Percentiles rank a stretch among this genome's conserved stretches.
phyloP scores from a whole-genome alignment of 2,329 filamentous ascomycete genomes.

The Fusarium sarcochroum region DNA sequence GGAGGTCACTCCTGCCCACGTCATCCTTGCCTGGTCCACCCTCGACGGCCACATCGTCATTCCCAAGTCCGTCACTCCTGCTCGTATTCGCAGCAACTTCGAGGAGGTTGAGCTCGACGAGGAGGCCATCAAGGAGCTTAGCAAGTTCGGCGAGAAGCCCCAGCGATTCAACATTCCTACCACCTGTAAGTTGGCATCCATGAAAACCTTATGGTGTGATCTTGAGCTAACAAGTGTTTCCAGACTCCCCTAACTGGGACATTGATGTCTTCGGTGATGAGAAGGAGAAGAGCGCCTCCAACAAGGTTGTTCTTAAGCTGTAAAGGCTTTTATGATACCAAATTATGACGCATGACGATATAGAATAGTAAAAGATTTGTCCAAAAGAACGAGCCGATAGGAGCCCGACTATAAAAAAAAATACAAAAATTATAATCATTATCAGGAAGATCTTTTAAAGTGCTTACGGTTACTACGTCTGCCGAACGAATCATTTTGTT shows the following conservation, averaged over 20 bases:
- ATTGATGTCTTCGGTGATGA: conserved; percentile 69
- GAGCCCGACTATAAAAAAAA: conserved; percentile 4
- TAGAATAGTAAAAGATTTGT: conserved; percentile 28
- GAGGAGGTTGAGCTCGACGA: conserved; percentile 73
- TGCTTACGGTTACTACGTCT: background rate
- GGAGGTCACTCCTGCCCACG: conserved; percentile 60
- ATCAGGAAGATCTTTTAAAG: background rate
- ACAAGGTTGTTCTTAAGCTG: conserved; percentile 61
- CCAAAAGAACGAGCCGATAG: background rate
- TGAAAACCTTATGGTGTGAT: background rate
- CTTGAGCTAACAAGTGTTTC: conserved; percentile 14
- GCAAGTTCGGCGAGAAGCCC: conserved; percentile 69
- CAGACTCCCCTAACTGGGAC: conserved; percentile 68
- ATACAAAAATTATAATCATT: conserved; percentile 34
- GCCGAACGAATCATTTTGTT: conserved; percentile 6
- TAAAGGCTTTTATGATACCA: conserved; percentile 41
- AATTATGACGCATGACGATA: conserved; percentile 34
- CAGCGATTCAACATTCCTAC: conserved; percentile 62
- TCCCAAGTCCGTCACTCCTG: conserved; percentile 79
- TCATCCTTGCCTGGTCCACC: conserved; percentile 71
- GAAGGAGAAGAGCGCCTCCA: conserved; percentile 63
- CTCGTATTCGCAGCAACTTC: conserved; percentile 79
- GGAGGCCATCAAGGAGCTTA: conserved; percentile 71
- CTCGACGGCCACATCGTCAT: conserved; percentile 77
- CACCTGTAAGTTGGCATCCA: conserved; percentile 54